These are phyloP conservation scores for Fusarium sp. DNA, from an alignment of 2,329 filamentous ascomycete genomes.

Conservation along the genomic window DNA sequence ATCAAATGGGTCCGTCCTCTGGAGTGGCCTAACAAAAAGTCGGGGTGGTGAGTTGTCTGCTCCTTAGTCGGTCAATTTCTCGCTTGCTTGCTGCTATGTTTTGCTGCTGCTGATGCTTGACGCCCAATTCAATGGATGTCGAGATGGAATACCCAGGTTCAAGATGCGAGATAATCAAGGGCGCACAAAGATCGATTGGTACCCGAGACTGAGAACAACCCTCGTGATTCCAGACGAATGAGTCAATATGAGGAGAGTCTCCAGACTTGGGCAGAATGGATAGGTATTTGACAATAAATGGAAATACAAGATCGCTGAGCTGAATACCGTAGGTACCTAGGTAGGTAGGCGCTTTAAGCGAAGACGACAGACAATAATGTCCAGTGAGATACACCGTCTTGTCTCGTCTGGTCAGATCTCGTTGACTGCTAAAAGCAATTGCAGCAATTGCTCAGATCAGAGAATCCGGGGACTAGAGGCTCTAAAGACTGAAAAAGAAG, in stretches of 20 bases:
- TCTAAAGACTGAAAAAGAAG: constrained; percentile 25
- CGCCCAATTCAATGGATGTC: constrained; percentile 29
- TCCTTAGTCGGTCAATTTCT: constrained; percentile 36
- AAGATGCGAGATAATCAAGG: constrained; percentile 21
- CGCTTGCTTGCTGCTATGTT: constrained; percentile 15
- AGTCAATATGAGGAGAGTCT: constrained; percentile 13
- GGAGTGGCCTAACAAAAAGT: constrained; percentile 20
- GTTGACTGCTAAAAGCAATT: constrained; percentile 24
- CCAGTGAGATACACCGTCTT: not conserved
- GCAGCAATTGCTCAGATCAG: constrained; percentile 29
- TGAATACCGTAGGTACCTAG: not conserved
- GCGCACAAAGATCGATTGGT: constrained; percentile 28
- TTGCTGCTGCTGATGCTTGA: constrained; percentile 13
- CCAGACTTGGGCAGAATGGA: not conserved
- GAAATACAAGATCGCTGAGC: constrained; percentile 6
- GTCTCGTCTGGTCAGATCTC: not conserved
- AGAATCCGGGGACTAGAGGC: constrained; percentile 18
- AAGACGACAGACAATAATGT: not conserved
- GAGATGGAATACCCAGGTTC: constrained; percentile 17
- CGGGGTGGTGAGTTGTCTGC: constrained; percentile 33
- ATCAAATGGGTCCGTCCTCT: constrained; percentile 21
- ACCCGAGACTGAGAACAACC: constrained; percentile 19
- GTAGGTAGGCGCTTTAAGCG: constrained; percentile 7
- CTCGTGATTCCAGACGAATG: constrained; percentile 14
- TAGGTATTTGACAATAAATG: constrained; percentile 1